phyloP scores from a whole-genome alignment of 495 filamentous ascomycete genomes.

The Penicillium paradoxum region DNA sequence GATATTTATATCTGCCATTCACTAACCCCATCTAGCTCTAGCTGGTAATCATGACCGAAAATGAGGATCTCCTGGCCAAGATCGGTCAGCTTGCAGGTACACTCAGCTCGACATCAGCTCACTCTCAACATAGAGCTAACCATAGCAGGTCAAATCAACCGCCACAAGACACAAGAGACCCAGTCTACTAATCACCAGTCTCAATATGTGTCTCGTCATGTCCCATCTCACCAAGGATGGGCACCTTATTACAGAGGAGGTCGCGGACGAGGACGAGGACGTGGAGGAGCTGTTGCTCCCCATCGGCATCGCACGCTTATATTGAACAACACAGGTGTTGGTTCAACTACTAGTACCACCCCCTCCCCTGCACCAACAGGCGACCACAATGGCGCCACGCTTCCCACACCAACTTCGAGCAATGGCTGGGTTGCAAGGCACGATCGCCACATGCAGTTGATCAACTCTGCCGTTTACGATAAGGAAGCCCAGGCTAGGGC shows the following conservation, averaged over 20 bases:
- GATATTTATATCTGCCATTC: not conserved
- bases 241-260: constrained; percentile 42
- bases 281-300: constrained; percentile 33
- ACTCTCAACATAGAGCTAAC: constrained; percentile 24
- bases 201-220: constrained; percentile 36
- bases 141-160: constrained; percentile 70
- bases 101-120: constrained; percentile 15
- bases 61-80: constrained; percentile 67
- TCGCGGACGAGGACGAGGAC: constrained; percentile 29
- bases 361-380: constrained; percentile 35
- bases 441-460: constrained; percentile 83
- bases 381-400: constrained; percentile 29
- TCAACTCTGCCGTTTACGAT: constrained; percentile 79
- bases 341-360: constrained; percentile 16
- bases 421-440: constrained; percentile 69
- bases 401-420: constrained; percentile 31
- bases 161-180: constrained; percentile 62
- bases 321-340: constrained; percentile 52
- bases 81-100: constrained; percentile 74
- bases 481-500: constrained; percentile 64
- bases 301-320: constrained; percentile 72
- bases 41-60: constrained; percentile 56
- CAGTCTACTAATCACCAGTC: constrained; percentile 24
- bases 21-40: constrained; percentile 7
- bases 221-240: constrained; percentile 43